Conservation (phyloP, 805 yeast species). For the Starmerella potacharoeniae region DNA sequence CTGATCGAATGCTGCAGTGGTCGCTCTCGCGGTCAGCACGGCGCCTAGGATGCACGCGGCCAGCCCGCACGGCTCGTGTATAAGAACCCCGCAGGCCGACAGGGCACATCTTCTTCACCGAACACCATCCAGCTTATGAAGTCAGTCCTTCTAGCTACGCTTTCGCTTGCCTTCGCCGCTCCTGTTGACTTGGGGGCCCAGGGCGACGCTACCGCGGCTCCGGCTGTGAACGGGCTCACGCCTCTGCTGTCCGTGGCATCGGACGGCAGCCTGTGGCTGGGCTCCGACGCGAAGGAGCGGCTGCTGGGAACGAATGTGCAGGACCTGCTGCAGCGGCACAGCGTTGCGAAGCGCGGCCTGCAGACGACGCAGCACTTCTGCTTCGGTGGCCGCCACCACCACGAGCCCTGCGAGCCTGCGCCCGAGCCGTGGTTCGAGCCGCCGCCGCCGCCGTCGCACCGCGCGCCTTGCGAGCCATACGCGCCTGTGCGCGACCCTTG, state of each 20-base stretch:
- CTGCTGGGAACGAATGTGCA: conserved; percentile 3
- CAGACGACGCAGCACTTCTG: conserved; percentile 6
- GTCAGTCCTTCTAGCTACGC: conserved; percentile 1
- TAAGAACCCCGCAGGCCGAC: neutral
- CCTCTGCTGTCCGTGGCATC: conserved; percentile 8
- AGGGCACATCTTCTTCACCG: neutral
- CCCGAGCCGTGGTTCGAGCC: conserved; percentile 1
- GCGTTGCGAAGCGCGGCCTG: neutral
- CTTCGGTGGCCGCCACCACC: conserved; percentile 4
- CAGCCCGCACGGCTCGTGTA: neutral
- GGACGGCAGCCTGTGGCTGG: conserved; percentile 18
- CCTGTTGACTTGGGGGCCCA: neutral
- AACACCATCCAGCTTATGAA: neutral
- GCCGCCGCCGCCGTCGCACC: neutral
- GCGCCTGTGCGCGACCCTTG: neutral
- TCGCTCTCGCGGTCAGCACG: neutral
- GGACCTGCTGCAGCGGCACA: neutral
- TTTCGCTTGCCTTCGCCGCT: neutral
- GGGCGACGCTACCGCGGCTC: neutral
- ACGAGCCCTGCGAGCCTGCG: neutral
- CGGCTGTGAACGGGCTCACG: neutral
- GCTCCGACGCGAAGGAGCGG: conserved; percentile 5
- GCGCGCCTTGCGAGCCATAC: neutral
- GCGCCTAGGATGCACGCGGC: no score
- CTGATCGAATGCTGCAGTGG: neutral